Conservation (phyloP, 768 basidiomycete species). For the Mycena sanguinolenta region DNA sequence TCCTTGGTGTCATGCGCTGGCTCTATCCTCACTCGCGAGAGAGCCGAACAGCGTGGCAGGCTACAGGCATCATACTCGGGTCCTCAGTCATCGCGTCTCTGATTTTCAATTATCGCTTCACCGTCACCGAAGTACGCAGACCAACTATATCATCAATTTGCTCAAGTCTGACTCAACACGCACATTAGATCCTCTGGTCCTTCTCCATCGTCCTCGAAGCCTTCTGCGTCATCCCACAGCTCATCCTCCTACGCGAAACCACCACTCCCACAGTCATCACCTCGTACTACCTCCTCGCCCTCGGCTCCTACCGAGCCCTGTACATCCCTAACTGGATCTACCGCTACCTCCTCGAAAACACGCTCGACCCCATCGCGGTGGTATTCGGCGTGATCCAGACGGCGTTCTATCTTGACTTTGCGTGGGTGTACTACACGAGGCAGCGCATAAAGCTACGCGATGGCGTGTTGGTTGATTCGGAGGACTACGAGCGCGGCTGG, state of each 20-base stretch:
- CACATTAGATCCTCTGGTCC: constrained; percentile 83
- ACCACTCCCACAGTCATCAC: constrained; percentile 89
- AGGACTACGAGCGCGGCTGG: constrained; percentile 25
- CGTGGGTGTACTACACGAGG: too few relatives aligned
- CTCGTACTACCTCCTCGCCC: constrained; percentile 84
- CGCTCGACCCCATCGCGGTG: constrained; percentile 82
- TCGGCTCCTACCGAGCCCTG: too few relatives aligned
- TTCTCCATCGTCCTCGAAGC: constrained; percentile 85
- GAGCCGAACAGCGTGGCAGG: constrained; percentile 74
- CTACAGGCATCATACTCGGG: background rate
- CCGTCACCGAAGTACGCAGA: constrained; percentile 8
- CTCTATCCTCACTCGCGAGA: constrained; percentile 81
- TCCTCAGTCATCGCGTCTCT: constrained; percentile 71
- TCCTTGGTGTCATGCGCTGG: too few relatives aligned
- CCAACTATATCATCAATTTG: constrained; percentile 56
- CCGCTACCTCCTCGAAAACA: constrained; percentile 57
- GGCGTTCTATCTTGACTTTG: too few relatives aligned
- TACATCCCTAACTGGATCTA: constrained; percentile 93
- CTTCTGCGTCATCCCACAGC: constrained; percentile 83
- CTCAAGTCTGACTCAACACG: constrained; percentile 25
- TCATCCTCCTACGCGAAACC: constrained; percentile 86
- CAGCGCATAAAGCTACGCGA: constrained; percentile 22
- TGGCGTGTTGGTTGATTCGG: constrained; percentile 23
- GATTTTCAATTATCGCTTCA: constrained; percentile 73
- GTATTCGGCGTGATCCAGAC: too few relatives aligned